Conservation (phyloP, 106 monocot genomes). For the Acanthochlamys bracteata region DNA sequence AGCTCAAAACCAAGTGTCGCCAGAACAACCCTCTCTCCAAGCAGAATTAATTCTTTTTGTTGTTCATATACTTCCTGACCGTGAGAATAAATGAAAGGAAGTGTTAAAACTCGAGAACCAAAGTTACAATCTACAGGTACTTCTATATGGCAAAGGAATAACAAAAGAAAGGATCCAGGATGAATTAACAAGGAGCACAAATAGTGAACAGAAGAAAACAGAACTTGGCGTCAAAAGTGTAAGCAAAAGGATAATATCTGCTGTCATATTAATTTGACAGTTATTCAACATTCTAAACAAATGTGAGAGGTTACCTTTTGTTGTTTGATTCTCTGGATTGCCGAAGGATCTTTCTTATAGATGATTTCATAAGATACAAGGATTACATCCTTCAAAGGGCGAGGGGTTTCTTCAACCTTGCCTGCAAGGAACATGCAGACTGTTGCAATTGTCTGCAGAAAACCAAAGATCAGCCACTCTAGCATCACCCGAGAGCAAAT, state of each 20-base stretch:
- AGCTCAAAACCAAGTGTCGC: conserved; percentile 42
- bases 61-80: conserved; percentile 43
- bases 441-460: conserved; percentile 18
- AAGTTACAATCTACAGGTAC: too few species aligned
- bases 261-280: too few species aligned
- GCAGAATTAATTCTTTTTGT: conserved; percentile 33
- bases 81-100: neutral
- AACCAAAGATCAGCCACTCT: neutral
- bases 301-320: neutral
- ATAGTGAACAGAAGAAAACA: too few species aligned
- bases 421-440: conserved; percentile 23
- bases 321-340: conserved; percentile 17
- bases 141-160: too few species aligned
- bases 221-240: too few species aligned
- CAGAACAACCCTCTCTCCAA: conserved; percentile 39
- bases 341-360: conserved; percentile 15
- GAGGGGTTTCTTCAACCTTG: conserved; percentile 19
- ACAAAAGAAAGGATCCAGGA: too few species aligned
- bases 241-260: too few species aligned
- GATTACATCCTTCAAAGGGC: conserved; percentile 18
- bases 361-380: conserved; percentile 20
- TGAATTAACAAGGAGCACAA: too few species aligned
- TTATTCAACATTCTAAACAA: too few species aligned
- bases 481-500: too few species aligned
- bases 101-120: too few species aligned